These are phyloP conservation scores for Malus orientalis DNA, from an alignment of 306 rosid genomes.

Conservation along the genomic window DNA sequence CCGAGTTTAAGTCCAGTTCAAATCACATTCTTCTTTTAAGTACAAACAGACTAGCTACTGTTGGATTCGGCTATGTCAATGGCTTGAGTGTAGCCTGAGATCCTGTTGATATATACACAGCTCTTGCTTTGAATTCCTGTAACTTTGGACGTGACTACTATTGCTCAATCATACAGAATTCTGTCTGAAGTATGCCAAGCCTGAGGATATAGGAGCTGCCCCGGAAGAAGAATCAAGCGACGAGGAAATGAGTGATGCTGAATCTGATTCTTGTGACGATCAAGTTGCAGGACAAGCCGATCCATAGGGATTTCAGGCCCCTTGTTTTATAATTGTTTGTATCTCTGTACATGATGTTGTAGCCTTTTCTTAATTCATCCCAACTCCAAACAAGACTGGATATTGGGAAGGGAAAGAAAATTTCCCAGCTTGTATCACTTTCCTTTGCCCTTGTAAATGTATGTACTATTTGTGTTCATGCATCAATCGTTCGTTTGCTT, in stretches of 20 bases:
- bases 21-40: background rate
- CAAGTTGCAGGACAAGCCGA: slow-evolving; percentile 68
- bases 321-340: slow-evolving; percentile 8
- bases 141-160: background rate
- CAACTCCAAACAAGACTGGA: slow-evolving; percentile 36
- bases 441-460: slow-evolving; percentile 38
- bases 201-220: slow-evolving; percentile 67
- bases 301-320: slow-evolving; percentile 30
- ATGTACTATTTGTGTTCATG: slow-evolving; percentile 32
- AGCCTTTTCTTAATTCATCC: slow-evolving; percentile 36
- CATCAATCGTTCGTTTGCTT: slow-evolving; percentile 15
- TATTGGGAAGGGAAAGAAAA: slow-evolving; percentile 32
- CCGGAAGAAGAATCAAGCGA: slow-evolving; percentile 61
- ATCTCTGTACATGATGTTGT: slow-evolving; percentile 46
- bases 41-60: background rate
- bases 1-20: background rate
- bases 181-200: slow-evolving; percentile 79
- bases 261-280: slow-evolving; percentile 65
- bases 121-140: background rate
- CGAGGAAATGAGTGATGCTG: slow-evolving; percentile 73
- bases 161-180: slow-evolving; percentile 48
- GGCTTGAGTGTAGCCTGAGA: background rate
- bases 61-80: background rate
- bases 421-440: slow-evolving; percentile 25
- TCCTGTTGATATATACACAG: background rate